Evolutionary conservation across 2,329 filamentous ascomycete species (phyloP), one percentile per base, ranked within the genome.

Genomic region (Monosporascus ibericus): DNA sequence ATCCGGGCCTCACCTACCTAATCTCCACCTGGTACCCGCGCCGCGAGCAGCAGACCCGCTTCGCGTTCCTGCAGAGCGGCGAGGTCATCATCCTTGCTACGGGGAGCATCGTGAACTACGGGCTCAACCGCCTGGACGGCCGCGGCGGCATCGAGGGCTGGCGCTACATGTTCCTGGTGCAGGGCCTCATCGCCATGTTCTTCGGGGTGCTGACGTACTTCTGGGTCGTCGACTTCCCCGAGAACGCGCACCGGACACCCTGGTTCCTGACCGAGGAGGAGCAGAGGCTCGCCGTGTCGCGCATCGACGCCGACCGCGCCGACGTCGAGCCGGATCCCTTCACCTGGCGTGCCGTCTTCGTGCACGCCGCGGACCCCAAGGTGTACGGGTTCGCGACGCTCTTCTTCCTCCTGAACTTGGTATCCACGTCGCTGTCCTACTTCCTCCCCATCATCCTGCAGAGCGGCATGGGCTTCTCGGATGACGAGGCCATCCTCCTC

Each of bases 151-250:
- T 87, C 24, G 75, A 76, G 9, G 83, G 84, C 2, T 87, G 84
- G 84, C 78, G 82, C 27, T 87, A 80, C 75, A 87, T 87, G 82
- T 88, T 83, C 58, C 65, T 87, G 0, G 80, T 87, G 0, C 84
- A 87, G 59, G 84, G 85, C 0, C 61, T 80, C 9, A 81, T 87
- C 58, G 77, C 84, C 5, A 75, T 76, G 54, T 66, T 82, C 22
- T 68, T 88, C 20, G 84, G 84, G 3, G 60, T 85, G 30, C 53
- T 76, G 14, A 86, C 84, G 0, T 87, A 83, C 61, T 85, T 82
- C 75, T 87, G 84, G 84, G 86, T 88, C 70, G 74, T 87, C 42
- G 83, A 87, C 61, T 87, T 88, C 56, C 84, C 84, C 0, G 84
- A 87, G 58, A 73, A 81, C 25, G 74, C 81, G 1, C 72, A 81